Evolutionary conservation across 495 filamentous ascomycete genomes (phyloP), one percentile per base, ranked within the genome.

Genomic region (Cetradonia linearis): DNA sequence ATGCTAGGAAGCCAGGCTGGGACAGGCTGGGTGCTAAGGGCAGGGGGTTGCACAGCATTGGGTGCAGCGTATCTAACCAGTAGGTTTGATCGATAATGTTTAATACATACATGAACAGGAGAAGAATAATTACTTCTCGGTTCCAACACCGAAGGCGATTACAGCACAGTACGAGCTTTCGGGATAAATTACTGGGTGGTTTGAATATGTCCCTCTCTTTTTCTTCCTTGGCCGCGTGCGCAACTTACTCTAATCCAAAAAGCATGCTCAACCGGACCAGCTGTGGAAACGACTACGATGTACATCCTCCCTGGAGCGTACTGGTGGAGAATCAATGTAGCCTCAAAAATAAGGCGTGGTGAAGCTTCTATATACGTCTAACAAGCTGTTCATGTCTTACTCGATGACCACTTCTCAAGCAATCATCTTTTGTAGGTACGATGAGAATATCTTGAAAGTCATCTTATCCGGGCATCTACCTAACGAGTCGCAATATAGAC

Each of bases 11-110:
- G 53, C 34, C 40, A 52, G 20, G 34, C 62, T 36, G 63, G 63
- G 13, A 65, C 63, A 1, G 63, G 58, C 7, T 65, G 63, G 63
- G 59, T 65, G 6, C 30, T 65, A 9, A 61, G 63, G 25, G 59
- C 63, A 30, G 59, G 63, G 7, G 63, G 63, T 33, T 54, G 44
- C 18, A 46, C 55, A 28, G 59, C 53, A n/a, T 47, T 65, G 27
- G 54, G 44, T 13, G 63, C 63, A 25, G 54, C 59, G 3, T 61
- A 55, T 28, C 56, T 65, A 54, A 62, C 50, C 0, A 47, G 47
- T 44, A 55, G 63, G 16, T 62, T 65, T 25, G 23, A 61, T 8
- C 16, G n/a, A 37, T 61, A 52, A 55, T 42, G 9, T 42, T n/a
- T 14, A 40, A 42, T 56, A 27, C 27, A 25, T 20, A 36, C 16